These are phyloP conservation scores for Neopestalotiopsis rosae DNA, from an alignment of 2,329 filamentous ascomycete genomes.

Conservation along the genomic window DNA sequence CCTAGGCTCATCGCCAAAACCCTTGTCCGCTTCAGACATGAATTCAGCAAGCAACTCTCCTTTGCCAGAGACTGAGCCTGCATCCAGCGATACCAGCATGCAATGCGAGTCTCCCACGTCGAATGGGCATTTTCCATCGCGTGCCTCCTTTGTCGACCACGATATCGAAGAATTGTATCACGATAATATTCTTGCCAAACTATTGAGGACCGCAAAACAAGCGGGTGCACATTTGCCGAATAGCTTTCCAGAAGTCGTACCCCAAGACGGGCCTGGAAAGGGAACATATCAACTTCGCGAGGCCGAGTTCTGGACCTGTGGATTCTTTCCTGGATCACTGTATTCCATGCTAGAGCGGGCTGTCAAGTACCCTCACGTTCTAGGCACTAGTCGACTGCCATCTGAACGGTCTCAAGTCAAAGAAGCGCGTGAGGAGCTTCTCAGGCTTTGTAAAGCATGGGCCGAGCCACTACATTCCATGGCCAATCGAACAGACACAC, in stretches of 20 bases:
- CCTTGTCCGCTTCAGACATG: neutral
- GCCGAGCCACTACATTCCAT: conserved; percentile 42
- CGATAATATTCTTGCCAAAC: conserved; percentile 23
- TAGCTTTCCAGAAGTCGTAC: conserved; percentile 39
- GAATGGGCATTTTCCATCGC: neutral
- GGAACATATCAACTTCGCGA: conserved; percentile 36
- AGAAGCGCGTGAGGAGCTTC: conserved; percentile 24
- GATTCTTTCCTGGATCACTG: conserved; percentile 46
- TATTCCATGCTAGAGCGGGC: conserved; percentile 41
- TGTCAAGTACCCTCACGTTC: conserved; percentile 34
- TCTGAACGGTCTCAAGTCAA: neutral
- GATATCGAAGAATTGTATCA: conserved; percentile 18
- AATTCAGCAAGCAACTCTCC: neutral
- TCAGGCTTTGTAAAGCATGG: conserved; percentile 35
- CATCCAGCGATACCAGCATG: neutral
- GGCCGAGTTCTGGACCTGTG: conserved; percentile 47
- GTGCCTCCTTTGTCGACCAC: neutral
- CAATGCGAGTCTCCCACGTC: neutral
- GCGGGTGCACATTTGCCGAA: conserved; percentile 12
- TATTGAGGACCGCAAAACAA: conserved; percentile 17
- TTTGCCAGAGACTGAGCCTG: neutral
- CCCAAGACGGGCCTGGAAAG: conserved; percentile 29
- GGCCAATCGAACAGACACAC: conserved; percentile 52
- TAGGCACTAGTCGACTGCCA: neutral
- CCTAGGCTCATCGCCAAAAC: neutral